phyloP scores from a whole-genome alignment of 768 basidiomycete species.

The Chalciporus piperatus region DNA sequence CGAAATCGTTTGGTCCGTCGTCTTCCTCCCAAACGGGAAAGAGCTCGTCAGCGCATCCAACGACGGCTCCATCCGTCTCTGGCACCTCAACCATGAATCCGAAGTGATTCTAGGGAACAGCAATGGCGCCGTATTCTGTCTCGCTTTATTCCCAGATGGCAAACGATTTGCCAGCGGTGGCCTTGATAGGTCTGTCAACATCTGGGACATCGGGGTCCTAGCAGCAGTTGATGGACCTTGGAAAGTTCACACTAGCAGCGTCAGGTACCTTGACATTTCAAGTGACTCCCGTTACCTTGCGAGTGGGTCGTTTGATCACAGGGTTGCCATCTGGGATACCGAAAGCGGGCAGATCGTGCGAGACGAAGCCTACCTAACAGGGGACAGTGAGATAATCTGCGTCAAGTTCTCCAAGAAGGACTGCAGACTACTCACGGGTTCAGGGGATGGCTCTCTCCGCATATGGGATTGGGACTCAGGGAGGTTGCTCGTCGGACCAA shows the following conservation, averaged over 20 bases:
- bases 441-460: slow-evolving; percentile 27
- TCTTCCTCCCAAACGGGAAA: slow-evolving; percentile 26
- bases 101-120: slow-evolving; percentile 24
- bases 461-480: slow-evolving; percentile 29
- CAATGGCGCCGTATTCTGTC: slow-evolving; percentile 25
- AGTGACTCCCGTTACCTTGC: slow-evolving; percentile 27
- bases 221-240: slow-evolving; percentile 18
- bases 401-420: slow-evolving; percentile 26
- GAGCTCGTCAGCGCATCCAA: slow-evolving; percentile 27
- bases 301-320: slow-evolving; percentile 33
- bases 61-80: slow-evolving; percentile 30
- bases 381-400: slow-evolving; percentile 26
- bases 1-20: slow-evolving; percentile 29
- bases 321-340: slow-evolving; percentile 30
- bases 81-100: slow-evolving; percentile 24
- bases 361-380: slow-evolving; percentile 20
- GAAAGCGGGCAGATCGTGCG: slow-evolving; percentile 23
- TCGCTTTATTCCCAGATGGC: slow-evolving; percentile 26
- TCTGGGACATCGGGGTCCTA: slow-evolving; percentile 28
- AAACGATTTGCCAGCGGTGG: slow-evolving; percentile 28
- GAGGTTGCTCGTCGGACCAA: slow-evolving; percentile 24
- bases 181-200: slow-evolving; percentile 29
- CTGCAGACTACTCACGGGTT: slow-evolving; percentile 28
- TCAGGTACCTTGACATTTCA: slow-evolving; percentile 28
- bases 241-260: slow-evolving; percentile 24